These are phyloP conservation scores for Xylaria nigripes DNA, from an alignment of 495 filamentous ascomycete species.

Conservation along the genomic window DNA sequence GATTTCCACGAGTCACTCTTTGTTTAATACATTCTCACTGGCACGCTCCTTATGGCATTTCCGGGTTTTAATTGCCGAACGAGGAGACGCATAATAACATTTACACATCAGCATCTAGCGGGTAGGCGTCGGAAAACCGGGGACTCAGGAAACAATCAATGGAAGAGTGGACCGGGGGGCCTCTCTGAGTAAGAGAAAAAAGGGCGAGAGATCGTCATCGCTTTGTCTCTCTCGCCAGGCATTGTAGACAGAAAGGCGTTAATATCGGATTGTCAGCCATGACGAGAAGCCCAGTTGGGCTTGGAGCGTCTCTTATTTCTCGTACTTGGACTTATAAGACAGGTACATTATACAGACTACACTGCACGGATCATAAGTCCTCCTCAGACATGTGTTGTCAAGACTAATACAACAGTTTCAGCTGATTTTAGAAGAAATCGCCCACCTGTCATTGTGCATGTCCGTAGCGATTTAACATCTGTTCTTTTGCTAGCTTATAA, in stretches of 20 bases:
- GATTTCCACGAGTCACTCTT: conserved; percentile 1
- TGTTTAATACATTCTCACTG: neutral
- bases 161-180: neutral
- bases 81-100: neutral
- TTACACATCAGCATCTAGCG: conserved; percentile 5
- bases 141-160: neutral
- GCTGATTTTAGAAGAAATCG: neutral
- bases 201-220: neutral
- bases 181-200: neutral
- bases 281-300: neutral
- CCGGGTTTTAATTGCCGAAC: neutral
- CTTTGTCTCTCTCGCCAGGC: neutral
- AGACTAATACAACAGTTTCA: neutral
- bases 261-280: conserved; percentile 1
- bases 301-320: conserved; percentile 1
- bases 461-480: too few relatives aligned
- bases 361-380: neutral
- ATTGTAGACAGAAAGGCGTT: conserved; percentile 4
- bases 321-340: neutral
- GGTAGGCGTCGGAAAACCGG: neutral
- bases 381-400: neutral
- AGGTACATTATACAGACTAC: neutral
- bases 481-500: too few relatives aligned
- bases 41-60: conserved; percentile 4
- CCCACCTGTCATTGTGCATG: neutral